A percentile compares a stretch with the other conserved stretches of the same genome.
Conservation (phyloP, 2,329 filamentous ascomycete species). For the Dactylellina leptospora region DNA sequence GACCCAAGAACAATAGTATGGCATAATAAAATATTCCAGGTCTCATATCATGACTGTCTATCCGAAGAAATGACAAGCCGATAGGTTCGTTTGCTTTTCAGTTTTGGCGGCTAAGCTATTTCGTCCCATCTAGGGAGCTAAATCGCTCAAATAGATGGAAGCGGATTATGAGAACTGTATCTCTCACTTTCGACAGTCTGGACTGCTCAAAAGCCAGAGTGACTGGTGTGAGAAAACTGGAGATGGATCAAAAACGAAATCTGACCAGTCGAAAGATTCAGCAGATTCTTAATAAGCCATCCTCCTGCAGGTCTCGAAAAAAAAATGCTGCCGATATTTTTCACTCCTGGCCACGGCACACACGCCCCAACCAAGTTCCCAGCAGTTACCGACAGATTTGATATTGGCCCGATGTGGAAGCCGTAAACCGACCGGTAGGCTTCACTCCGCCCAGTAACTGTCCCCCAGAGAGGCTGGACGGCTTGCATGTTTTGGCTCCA, state of each 20-base stretch:
- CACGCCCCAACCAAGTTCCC: too few species aligned
- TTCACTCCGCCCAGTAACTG: constrained; percentile 29
- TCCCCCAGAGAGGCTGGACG: constrained; percentile 26
- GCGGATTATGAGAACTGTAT: constrained; percentile 13
- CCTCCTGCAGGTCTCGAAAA: constrained; percentile 17
- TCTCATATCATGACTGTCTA: constrained; percentile 28
- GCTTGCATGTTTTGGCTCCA: not conserved
- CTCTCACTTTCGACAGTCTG: constrained; percentile 15
- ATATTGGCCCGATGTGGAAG: constrained; percentile 41
- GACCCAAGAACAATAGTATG: constrained; percentile 18
- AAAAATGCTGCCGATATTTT: constrained; percentile 26
- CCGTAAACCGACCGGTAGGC: constrained; percentile 16
- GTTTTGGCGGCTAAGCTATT: constrained; percentile 51
- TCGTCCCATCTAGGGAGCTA: constrained; percentile 50
- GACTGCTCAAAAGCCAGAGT: constrained; percentile 6
- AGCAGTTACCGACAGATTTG: constrained; percentile 20
- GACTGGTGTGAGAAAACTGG: constrained; percentile 35
- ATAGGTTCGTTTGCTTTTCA: constrained; percentile 27
- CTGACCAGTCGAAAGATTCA: constrained; percentile 26
- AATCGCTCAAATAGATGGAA: constrained; percentile 39
- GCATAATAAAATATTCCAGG: constrained; percentile 34
- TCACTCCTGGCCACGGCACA: constrained; percentile 37
- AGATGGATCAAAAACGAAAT: constrained; percentile 13
- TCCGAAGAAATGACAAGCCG: constrained; percentile 43
- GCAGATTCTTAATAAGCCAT: constrained; percentile 30